A percentile compares a stretch with the other conserved stretches of the same genome.
Conservation (phyloP, 352 stramenopile genomes). For the Aphanomyces astaci region DNA sequence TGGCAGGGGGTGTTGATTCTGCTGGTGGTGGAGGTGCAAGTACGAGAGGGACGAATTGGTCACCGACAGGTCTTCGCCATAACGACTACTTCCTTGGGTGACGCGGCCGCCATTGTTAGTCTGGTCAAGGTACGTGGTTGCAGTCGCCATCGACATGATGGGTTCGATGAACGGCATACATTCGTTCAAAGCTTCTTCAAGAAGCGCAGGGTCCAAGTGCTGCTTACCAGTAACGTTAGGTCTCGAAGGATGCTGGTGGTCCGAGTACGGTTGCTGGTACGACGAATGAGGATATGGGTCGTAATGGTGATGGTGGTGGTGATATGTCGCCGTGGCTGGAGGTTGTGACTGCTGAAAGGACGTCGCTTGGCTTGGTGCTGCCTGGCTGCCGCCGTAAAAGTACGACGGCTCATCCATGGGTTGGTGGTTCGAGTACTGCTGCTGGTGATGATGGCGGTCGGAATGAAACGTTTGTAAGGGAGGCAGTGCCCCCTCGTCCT, state of each 20-base stretch:
- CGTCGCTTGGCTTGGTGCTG: not conserved
- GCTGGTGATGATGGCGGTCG: not conserved
- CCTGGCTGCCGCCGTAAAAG: not conserved
- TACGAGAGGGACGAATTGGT: not conserved
- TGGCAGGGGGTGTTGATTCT: no score
- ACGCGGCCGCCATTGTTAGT: not conserved
- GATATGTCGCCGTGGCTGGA: not conserved
- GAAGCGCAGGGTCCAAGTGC: slow-evolving; percentile 13
- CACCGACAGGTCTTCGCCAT: not conserved
- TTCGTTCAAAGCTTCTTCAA: slow-evolving; percentile 22
- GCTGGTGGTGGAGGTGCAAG: not conserved
- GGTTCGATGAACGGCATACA: slow-evolving; percentile 19
- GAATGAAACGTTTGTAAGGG: not conserved
- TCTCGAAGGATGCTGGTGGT: not conserved
- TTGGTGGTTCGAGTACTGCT: not conserved
- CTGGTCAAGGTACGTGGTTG: not conserved
- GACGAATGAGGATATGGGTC: slow-evolving; percentile 10
- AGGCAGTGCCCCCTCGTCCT: not conserved
- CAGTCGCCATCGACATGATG: not conserved
- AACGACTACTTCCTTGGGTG: not conserved
- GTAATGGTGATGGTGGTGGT: not conserved
- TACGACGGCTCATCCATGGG: not conserved
- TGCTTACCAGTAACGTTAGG: not conserved
- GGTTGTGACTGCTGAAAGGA: not conserved
- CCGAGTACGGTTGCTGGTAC: not conserved